Base-by-base conservation (phyloP, 2,329 filamentous ascomycete genomes). In the Bipolaris cookei region DNA sequence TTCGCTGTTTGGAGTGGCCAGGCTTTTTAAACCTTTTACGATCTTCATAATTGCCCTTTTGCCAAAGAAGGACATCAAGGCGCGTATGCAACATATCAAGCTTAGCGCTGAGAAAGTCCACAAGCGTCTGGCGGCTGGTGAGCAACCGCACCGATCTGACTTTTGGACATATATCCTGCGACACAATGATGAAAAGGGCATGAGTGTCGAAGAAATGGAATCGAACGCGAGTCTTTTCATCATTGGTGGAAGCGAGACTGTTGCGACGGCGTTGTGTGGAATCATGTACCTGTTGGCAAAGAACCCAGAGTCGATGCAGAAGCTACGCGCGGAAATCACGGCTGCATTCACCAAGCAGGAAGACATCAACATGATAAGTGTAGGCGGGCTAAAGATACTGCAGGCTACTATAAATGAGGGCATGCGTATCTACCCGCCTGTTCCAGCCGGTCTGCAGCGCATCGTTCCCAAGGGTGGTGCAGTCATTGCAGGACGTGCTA, bases 201-300 rank as follows among this genome's bases (percentile, higher is more conserved):
- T 59, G 55, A 65, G 56, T 11, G 44, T 63, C 34, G 50, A 56
- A n/a, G 75, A 77, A 52, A 69, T 76, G 45, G 51, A 72, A 10
- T 61, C 59, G 11, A 74, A 65, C 30, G 68, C 67, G 0, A 54
- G 60, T 0, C 23, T 73, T 4, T 71, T 78, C 42, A 73, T 78
- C 60, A 45, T 68, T 21, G 76, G 69, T 1, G 76, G 75, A 5
- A 76, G 72, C 5, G 76, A 78, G 54, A 76, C 74, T 0, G 32
- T 43, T 14, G 58, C 61, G 0, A 63, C 59, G 8, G 23, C 51
- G 10, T 45, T 62, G 4, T 56, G 35, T 5, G 59, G 57, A 25
- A 30, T 52, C 5, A 43, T 50, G 3, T 62, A 57, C 38, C 51
- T 41, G 13, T 23, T 62, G 4, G 48, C 55, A 1, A 57, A 44